Conservation (phyloP, 2,329 filamentous ascomycete genomes). For the Colletotrichum spinosum region DNA sequence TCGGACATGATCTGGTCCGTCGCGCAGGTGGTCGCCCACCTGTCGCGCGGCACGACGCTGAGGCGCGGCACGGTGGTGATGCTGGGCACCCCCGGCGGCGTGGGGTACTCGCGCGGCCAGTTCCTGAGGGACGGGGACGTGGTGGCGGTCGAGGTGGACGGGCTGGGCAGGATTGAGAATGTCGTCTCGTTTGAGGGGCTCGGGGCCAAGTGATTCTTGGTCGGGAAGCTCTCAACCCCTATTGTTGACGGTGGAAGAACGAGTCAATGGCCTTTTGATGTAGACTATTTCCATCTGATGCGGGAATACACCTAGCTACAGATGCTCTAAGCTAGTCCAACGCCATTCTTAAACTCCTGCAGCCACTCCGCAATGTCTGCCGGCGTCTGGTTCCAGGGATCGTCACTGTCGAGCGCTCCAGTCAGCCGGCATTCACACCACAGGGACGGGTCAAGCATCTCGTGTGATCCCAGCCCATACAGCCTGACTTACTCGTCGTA, state of each 20-base stretch:
- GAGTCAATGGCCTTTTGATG: too few species aligned
- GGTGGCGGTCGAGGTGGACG: constrained; percentile 44
- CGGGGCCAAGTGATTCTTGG: too few species aligned
- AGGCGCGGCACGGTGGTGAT: constrained; percentile 59
- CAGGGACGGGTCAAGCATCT: too few species aligned
- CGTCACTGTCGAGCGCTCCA: constrained; percentile 13
- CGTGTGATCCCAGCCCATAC: too few species aligned
- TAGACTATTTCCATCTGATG: too few species aligned
- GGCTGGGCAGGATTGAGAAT: constrained; percentile 45
- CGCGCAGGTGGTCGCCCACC: constrained; percentile 54
- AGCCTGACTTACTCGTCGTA: constrained; percentile 40
- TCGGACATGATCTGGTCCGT: constrained; percentile 59
- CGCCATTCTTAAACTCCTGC: constrained; percentile 22
- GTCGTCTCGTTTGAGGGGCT: constrained; percentile 41
- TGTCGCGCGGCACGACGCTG: constrained; percentile 58
- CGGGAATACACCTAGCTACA: too few species aligned
- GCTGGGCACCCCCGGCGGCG: constrained; percentile 60
- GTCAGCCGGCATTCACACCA: too few species aligned
- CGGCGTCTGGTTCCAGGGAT: constrained; percentile 37
- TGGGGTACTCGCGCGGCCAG: constrained; percentile 47
- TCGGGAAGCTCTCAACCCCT: neutral
- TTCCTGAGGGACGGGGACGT: constrained; percentile 50
- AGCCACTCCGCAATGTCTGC: constrained; percentile 34
- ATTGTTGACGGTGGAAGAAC: neutral
- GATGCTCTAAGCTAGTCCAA: constrained; percentile 5